Conservation (phyloP, 169 alveolate species). For the Plasmodium relictum region DNA sequence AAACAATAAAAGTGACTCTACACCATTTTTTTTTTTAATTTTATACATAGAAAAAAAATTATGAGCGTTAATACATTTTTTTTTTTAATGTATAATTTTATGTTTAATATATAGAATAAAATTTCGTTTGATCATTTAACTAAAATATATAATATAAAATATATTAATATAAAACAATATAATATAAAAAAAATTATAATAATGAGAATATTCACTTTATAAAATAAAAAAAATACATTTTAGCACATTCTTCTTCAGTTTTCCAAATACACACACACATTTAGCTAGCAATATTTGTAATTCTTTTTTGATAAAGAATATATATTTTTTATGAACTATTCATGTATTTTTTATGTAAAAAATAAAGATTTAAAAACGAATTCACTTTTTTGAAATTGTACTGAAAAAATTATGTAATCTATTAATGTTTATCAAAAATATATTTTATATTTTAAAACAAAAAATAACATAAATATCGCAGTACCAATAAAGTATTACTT, state of each 20-base stretch:
- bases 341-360: conserved; percentile 10
- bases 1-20: conserved; percentile 23
- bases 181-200: conserved; percentile 6
- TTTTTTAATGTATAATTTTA: conserved; percentile 10
- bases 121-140: background rate
- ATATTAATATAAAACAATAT: conserved; percentile 2
- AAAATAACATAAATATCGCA: too few species aligned
- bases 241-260: background rate
- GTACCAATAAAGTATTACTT: too few species aligned
- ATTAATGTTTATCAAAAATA: too few species aligned
- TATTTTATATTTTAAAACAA: too few species aligned
- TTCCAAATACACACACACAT: conserved; percentile 25
- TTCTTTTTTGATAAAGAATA: conserved; percentile 6
- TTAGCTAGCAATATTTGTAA: conserved; percentile 24
- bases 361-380: background rate
- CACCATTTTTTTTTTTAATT: conserved; percentile 25
- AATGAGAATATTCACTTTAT: conserved; percentile 5
- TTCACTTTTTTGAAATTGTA: too few species aligned
- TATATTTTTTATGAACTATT: conserved; percentile 34
- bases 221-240: conserved; percentile 17
- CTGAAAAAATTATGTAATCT: too few species aligned
- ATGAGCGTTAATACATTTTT: conserved; percentile 49
- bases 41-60: conserved; percentile 26
- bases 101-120: too few species aligned
- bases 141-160: conserved; percentile 8